Base-by-base conservation (phyloP, 176 grass and related monocot genomes). In the Ensete glaucum region DNA sequence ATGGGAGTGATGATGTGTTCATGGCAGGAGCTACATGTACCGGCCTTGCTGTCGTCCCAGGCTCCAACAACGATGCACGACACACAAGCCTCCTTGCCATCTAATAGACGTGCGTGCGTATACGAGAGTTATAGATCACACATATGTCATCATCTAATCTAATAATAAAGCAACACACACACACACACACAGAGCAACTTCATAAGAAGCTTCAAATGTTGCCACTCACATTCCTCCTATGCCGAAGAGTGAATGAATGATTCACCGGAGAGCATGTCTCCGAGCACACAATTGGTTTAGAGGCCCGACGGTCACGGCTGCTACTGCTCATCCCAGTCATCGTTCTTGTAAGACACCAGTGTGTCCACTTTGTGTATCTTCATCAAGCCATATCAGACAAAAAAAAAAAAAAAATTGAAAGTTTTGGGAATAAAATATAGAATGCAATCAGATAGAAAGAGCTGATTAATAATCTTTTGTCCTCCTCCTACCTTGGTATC, bases 351-450 rank as follows among this genome's bases (percentile, higher is more conserved):
- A 0, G 91, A 99, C 16, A 99, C 95, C 29, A 99, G 72, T 22
- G 95, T 99, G 75, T 99, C 90, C 75, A 99, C 95, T 82, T 99
- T 99, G 73, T 99, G 95, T 75, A 99, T 94, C 95, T 94, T 90
- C 82, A 84, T 21, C 11, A 67, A 50, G 5, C 11, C 20, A 77
- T 54, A 17, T 54, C 9, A 76, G 53, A n/a, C 20, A 63, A 73
- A 50, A 75, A 60, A n/a, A n/a, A n/a, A n/a, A n/a, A n/a, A n/a
- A n/a, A n/a, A n/a, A n/a, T n/a, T 55, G 20, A 17, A 7, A 60
- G 16, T 43, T 5, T 64, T 22, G 19, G 16, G 16, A 24, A 78
- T 2, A 51, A 71, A 80, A n/a, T 25, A 11, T 20, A 0, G 57
- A 56, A 4, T 79, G 55, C 25, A 70, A 82, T 19, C 9, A 77